Evolutionary conservation across 192 early-diverging fungal genomes (phyloP), one percentile per base, ranked within the genome.

Genomic region (Backusella tuberculispora): DNA sequence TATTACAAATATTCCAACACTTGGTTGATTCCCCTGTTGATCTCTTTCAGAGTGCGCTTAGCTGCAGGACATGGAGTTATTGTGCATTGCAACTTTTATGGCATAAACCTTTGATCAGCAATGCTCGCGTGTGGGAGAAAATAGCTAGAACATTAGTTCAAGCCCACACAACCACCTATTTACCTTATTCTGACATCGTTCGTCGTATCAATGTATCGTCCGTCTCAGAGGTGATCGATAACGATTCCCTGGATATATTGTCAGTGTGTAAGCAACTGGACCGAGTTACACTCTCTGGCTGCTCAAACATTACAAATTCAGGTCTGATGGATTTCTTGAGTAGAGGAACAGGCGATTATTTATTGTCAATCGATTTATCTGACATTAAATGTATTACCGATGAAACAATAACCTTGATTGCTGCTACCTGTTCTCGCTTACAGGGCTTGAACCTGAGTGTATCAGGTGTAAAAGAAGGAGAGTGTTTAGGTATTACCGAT

Each of bases 151-250:
- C 56, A 1, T 63, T 21, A 82, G 76, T 12, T 19, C 79, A 71
- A 67, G 42, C 71, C 4, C 21, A 50, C 17, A 47, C 44, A 67
- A 79, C 66, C 10, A 75, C 79, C 8, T 44, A 80, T 5, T 85
- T 85, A 66, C 84, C 83, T 3, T 88, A 88, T 42, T 24, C 77
- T 10, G 64, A 77, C 7, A 80, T 87, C 37, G 80, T 88, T 60
- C 84, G 87, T 6, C 85, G 87, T 19, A 83, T 88, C 29, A 88
- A 88, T 66, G 82, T 88, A 71, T 83, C 85, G 19, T 76, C 78
- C 63, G 74, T 88, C n/a, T 66, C 80, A 6, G 80, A 80, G 15
- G 66, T 78, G 65, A 66, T 88, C 44, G 71, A 67, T 8, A 85
- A 88, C 34, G 42, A 75, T 2, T 71, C 70, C 0, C 45, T 88